Conservation (phyloP, 495 filamentous ascomycete species). For the Aspergillus campestris region DNA sequence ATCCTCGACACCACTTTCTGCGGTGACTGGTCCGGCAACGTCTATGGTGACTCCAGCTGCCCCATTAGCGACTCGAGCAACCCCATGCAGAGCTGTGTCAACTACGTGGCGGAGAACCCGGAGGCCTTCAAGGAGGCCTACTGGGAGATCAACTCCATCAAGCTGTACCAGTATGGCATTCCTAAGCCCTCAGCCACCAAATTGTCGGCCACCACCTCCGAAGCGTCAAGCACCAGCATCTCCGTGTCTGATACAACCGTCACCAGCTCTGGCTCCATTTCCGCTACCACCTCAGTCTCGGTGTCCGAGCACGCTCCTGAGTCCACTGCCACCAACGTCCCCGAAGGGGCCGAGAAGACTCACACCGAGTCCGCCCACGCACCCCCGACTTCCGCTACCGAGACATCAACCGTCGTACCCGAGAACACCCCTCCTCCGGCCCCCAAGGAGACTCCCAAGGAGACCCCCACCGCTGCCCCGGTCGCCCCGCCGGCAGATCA, state of each 20-base stretch:
- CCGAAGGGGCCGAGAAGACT: no score
- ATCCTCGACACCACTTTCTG: conserved; percentile 83
- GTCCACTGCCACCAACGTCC: no score
- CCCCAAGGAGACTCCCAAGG: no score
- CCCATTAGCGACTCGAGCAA: conserved; percentile 26
- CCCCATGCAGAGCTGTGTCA: conserved; percentile 45
- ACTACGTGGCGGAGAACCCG: conserved; percentile 59
- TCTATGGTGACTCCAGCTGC: conserved; percentile 33
- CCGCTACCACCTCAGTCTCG: no score
- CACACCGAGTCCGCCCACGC: no score
- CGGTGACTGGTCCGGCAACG: conserved; percentile 77
- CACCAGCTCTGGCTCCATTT: neutral
- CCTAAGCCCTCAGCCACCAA: conserved; percentile 2
- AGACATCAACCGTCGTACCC: no score
- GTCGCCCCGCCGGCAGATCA: no score
- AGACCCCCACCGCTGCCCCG: no score
- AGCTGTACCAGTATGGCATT: conserved; percentile 45
- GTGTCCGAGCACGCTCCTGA: no score
- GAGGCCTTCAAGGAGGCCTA: conserved; percentile 51
- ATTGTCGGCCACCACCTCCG: conserved; percentile 2
- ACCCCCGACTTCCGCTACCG: no score
- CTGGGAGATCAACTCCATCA: conserved; percentile 64
- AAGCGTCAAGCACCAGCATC: neutral
- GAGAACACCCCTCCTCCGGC: no score
- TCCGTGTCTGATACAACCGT: neutral